Percentiles rank a stretch among this genome's conserved stretches.
Conservation (phyloP, 106 monocot genomes). For the Dendrobium chrysotoxum region DNA sequence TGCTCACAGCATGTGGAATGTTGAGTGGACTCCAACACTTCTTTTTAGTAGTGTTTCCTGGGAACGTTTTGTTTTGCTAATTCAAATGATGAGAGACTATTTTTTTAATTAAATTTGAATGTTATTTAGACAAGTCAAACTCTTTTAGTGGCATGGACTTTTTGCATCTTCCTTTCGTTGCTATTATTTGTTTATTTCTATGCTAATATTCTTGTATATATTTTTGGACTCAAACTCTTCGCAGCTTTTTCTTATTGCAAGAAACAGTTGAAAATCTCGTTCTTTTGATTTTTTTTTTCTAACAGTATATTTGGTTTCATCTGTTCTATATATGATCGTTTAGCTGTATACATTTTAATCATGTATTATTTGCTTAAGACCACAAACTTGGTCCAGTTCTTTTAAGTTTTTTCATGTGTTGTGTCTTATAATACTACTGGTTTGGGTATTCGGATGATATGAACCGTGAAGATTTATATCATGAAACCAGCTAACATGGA, state of each 20-base stretch:
- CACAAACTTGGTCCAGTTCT: background rate
- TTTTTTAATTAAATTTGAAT: no score
- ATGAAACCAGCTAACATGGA: background rate
- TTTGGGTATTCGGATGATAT: background rate
- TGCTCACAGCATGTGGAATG: no score
- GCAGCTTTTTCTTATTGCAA: background rate
- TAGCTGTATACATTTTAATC: background rate
- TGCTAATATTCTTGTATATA: no score
- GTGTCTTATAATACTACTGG: background rate
- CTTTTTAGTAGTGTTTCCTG: no score
- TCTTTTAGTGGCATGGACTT: no score
- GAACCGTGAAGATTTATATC: background rate
- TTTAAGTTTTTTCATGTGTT: background rate
- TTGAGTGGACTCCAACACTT: no score
- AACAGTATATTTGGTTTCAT: background rate
- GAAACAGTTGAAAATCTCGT: background rate
- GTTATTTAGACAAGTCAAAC: no score
- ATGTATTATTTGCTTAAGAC: background rate
- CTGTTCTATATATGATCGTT: background rate
- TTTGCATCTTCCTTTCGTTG: no score
- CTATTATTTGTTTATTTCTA: no score
- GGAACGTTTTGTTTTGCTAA: no score
- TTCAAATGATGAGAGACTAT: no score
- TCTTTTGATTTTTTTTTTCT: background rate
- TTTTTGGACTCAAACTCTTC: background rate